Conservation (phyloP, 2,329 filamentous ascomycete genomes). For the Cytospora schulzeri region DNA sequence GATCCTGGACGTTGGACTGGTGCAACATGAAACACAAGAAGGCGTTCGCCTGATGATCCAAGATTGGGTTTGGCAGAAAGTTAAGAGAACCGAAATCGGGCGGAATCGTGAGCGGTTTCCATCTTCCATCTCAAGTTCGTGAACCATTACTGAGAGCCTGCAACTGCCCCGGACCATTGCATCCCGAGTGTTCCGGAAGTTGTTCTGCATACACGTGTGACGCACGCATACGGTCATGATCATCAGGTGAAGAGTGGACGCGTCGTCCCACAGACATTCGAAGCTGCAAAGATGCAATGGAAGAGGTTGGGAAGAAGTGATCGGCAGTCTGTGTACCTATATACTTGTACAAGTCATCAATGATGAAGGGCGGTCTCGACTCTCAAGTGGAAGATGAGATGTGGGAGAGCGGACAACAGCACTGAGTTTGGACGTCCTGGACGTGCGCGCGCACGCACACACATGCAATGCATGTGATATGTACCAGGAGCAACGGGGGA, state of each 20-base stretch:
- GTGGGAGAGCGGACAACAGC: neutral
- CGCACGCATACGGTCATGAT: neutral
- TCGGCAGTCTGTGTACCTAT: neutral
- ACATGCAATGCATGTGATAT: neutral
- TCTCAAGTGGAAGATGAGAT: neutral
- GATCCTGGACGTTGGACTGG: conserved; percentile 10
- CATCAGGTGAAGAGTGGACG: neutral
- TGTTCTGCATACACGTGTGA: neutral
- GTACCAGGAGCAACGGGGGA: conserved; percentile 2
- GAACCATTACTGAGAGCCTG: neutral
- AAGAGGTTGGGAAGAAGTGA: neutral
- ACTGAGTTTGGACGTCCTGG: neutral
- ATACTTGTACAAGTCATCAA: neutral
- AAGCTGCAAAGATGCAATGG: neutral
- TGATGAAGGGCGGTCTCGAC: neutral
- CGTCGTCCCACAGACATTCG: neutral
- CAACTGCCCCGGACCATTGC: neutral
- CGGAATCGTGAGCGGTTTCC: neutral
- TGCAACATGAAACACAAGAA: conserved; percentile 14
- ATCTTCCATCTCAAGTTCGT: neutral
- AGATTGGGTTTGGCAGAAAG: conserved; percentile 1
- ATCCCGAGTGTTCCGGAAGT: neutral
- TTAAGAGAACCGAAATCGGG: neutral
- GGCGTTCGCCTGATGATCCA: neutral
- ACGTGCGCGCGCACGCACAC: neutral